Conservation (phyloP, 192 early-diverging fungal genomes). For the Irineochytrium annulatum region DNA sequence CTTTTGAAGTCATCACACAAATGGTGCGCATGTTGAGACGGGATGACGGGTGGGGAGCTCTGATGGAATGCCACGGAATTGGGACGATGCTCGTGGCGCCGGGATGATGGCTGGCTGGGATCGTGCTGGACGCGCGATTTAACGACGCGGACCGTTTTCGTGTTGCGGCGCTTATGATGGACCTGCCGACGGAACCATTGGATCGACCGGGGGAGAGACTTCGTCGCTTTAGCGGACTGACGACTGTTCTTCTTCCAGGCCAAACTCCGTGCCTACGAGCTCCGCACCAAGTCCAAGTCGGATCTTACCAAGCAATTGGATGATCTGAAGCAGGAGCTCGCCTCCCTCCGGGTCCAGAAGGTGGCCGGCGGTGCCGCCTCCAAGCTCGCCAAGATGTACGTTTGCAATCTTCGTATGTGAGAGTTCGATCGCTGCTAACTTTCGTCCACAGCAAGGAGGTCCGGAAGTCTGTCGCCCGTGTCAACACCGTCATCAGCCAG, state of each 20-base stretch:
- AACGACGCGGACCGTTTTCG: no score
- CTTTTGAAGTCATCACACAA: no score
- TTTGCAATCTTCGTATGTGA: neutral
- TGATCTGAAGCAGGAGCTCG: constrained; percentile 91
- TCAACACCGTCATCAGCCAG: constrained; percentile 94
- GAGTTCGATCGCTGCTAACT: neutral
- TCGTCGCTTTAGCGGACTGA: no score
- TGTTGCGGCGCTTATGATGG: no score
- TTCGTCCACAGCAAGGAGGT: constrained; percentile 60
- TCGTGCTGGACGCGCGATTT: no score
- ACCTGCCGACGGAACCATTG: no score
- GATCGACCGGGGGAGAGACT: no score
- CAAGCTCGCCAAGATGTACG: constrained; percentile 83
- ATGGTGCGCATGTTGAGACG: no score
- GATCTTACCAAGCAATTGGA: constrained; percentile 89
- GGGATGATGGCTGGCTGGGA: no score
- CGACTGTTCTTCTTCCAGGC: constrained; percentile 50
- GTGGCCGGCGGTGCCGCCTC: constrained; percentile 69
- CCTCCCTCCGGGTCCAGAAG: constrained; percentile 92
- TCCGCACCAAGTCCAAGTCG: constrained; percentile 90
- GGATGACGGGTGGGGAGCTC: no score
- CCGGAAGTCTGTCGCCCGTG: constrained; percentile 91
- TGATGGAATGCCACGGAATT: no score
- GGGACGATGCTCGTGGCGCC: no score
- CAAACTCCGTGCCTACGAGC: constrained; percentile 88